These are phyloP conservation scores for Cutaneotrichosporon mucoides DNA, from an alignment of 1,284 basidiomycete genomes.

Conservation along the genomic window DNA sequence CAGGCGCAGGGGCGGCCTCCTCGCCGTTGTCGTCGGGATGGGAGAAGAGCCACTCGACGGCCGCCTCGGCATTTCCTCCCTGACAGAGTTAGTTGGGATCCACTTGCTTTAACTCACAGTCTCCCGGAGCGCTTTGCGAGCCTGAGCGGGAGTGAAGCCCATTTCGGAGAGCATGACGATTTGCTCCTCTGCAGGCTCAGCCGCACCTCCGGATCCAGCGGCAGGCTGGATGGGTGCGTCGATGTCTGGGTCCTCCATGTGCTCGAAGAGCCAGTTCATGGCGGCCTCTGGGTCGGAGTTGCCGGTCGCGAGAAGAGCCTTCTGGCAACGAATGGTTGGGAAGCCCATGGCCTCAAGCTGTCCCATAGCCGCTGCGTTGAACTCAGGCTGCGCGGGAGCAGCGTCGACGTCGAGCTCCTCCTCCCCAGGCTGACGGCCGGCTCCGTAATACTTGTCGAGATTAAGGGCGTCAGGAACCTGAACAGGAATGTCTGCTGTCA, in stretches of 20 bases:
- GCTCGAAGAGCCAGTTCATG: conserved; percentile 92
- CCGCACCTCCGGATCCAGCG: conserved; percentile 32
- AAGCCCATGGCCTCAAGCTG: conserved; percentile 86
- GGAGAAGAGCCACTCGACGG: conserved; percentile 96
- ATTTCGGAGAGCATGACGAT: conserved; percentile 76
- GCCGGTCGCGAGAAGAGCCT: conserved; percentile 83
- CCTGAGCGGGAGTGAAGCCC: conserved; percentile 85
- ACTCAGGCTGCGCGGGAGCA: conserved; percentile 48
- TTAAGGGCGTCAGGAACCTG: conserved; percentile 62
- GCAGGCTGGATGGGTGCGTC: conserved; percentile 67
- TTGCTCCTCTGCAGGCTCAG: conserved; percentile 64
- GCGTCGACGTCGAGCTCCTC: conserved; percentile 61
- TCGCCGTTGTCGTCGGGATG: conserved; percentile 84
- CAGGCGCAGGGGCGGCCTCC: conserved; percentile 26
- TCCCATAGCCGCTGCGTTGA: conserved; percentile 67
- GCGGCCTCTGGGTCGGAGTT: conserved; percentile 73
- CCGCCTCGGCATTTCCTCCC: conserved; percentile 72
- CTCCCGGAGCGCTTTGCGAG: conserved; percentile 78
- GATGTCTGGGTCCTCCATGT: conserved; percentile 96
- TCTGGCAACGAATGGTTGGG: conserved; percentile 73
- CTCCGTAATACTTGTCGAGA: conserved; percentile 68
- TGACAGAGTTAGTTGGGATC: conserved; percentile 49
- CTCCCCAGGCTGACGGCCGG: conserved; percentile 71
- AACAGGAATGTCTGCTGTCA: conserved; percentile 73
- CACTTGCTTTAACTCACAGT: too few relatives aligned